These are phyloP conservation scores for Hylodesmum podocarpum DNA, from an alignment of 306 rosid species.

Conservation along the genomic window DNA sequence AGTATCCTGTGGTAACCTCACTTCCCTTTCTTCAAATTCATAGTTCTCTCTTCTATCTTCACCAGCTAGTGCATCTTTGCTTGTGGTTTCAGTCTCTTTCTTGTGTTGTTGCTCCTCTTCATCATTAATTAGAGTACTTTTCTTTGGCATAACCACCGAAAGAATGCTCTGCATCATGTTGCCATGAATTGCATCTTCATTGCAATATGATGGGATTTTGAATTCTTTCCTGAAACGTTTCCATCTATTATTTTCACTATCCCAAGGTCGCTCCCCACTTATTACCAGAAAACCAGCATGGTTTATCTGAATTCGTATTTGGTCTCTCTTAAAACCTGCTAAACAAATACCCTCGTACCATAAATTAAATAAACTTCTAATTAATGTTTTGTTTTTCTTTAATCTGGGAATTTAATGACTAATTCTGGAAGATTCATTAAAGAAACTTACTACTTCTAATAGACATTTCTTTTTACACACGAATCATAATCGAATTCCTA, in stretches of 20 bases:
- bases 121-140: background rate
- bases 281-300: constrained; percentile 42
- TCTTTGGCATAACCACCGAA: constrained; percentile 40
- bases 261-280: constrained; percentile 33
- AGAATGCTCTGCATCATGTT: constrained; percentile 36
- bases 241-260: constrained; percentile 41
- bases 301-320: constrained; percentile 38
- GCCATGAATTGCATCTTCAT: constrained; percentile 33
- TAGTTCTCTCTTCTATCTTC: background rate
- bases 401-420: no score
- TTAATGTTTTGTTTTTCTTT: no score
- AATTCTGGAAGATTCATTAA: no score
- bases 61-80: background rate
- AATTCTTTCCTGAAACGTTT: constrained; percentile 48
- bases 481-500: no score
- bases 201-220: constrained; percentile 33
- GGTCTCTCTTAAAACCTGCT: constrained; percentile 50
- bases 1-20: constrained; percentile 15
- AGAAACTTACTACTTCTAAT: no score
- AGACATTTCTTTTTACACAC: no score
- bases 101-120: background rate
- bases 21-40: background rate
- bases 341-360: background rate
- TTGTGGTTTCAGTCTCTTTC: background rate
- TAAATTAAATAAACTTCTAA: no score